phyloP scores from a whole-genome alignment of 148 eudicot species.

The Persicaria tinctoria region DNA sequence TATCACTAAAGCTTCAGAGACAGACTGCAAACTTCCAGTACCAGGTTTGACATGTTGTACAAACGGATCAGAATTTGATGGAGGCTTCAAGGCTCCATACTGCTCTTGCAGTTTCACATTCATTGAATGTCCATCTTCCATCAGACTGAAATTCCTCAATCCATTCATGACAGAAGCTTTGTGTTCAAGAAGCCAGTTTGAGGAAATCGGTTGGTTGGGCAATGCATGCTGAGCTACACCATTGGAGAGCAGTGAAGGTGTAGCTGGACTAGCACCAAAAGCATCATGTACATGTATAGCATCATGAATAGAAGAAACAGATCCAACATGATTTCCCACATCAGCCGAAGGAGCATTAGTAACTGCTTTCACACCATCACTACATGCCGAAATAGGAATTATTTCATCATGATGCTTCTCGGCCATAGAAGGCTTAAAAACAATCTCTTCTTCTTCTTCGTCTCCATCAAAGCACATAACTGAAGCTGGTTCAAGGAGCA shows the following conservation, averaged over 20 bases:
- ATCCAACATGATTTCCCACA: constrained; percentile 8
- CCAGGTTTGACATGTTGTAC: constrained; percentile 35
- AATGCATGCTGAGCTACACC: constrained; percentile 27
- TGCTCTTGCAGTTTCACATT: constrained; percentile 30
- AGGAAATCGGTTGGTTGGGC: constrained; percentile 29
- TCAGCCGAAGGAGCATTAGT: constrained; percentile 12
- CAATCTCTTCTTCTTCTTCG: constrained; percentile 94
- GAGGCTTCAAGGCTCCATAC: constrained; percentile 31
- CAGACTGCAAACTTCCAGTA: constrained; percentile 23
- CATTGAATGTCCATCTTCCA: constrained; percentile 34
- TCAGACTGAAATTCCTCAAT: constrained; percentile 37
- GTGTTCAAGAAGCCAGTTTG: constrained; percentile 44
- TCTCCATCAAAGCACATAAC: constrained; percentile 40
- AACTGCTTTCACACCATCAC: constrained; percentile 25
- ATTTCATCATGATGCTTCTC: constrained; percentile 43
- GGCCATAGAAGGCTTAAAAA: constrained; percentile 63
- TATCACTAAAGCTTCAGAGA: constrained; percentile 33
- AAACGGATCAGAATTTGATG: constrained; percentile 44
- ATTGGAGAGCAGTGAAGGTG: constrained; percentile 20
- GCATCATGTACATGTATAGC: constrained; percentile 26
- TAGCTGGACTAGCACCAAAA: constrained; percentile 19
- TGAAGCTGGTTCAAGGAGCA: constrained; percentile 20
- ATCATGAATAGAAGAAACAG: constrained; percentile 19
- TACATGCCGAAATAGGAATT: constrained; percentile 27
- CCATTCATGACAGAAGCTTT: constrained; percentile 41